Percentiles rank a stretch among this genome's conserved stretches.
These are phyloP conservation scores for Acrocalymma vagum DNA, from an alignment of 2,329 filamentous ascomycete species.

Conservation along the genomic window DNA sequence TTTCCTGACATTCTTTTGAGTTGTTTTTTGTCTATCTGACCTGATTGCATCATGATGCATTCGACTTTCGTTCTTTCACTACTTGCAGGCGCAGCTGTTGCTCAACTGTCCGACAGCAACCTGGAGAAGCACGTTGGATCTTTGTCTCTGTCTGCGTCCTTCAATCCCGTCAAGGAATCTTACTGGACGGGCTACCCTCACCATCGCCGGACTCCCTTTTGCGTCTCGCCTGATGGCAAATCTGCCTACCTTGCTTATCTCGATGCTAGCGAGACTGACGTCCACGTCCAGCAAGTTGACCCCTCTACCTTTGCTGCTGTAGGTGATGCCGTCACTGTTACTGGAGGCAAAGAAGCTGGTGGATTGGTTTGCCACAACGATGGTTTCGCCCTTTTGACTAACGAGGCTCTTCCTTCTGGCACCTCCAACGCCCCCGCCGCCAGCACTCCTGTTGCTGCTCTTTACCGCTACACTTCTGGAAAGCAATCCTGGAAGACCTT, in stretches of 20 bases:
- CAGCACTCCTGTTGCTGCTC: conserved; percentile 61
- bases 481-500: conserved; percentile 66
- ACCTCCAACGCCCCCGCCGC: conserved; percentile 59
- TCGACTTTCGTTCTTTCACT: conserved; percentile 42
- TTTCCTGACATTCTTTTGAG: conserved; percentile 38
- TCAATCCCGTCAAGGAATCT: conserved; percentile 66
- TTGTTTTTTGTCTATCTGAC: conserved; percentile 30
- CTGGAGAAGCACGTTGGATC: conserved; percentile 53
- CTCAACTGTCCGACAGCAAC: conserved; percentile 51
- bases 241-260: conserved; percentile 69
- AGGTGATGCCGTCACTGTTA: conserved; percentile 61
- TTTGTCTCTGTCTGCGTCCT: conserved; percentile 59
- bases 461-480: conserved; percentile 67
- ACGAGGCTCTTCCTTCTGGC: conserved; percentile 62
- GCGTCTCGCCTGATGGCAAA: conserved; percentile 66
- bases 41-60: conserved; percentile 38
- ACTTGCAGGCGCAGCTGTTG: conserved; percentile 43
- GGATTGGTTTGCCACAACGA: conserved; percentile 70
- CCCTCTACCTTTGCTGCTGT: conserved; percentile 63
- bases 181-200: conserved; percentile 71
- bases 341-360: conserved; percentile 64
- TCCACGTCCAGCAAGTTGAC: conserved; percentile 66
- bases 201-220: conserved; percentile 69
- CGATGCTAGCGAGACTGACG: conserved; percentile 62
- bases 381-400: conserved; percentile 69